Percentiles rank a stretch among this genome's conserved stretches.
Conservation (phyloP, 163 green algal species). For the Volvox carteri region DNA sequence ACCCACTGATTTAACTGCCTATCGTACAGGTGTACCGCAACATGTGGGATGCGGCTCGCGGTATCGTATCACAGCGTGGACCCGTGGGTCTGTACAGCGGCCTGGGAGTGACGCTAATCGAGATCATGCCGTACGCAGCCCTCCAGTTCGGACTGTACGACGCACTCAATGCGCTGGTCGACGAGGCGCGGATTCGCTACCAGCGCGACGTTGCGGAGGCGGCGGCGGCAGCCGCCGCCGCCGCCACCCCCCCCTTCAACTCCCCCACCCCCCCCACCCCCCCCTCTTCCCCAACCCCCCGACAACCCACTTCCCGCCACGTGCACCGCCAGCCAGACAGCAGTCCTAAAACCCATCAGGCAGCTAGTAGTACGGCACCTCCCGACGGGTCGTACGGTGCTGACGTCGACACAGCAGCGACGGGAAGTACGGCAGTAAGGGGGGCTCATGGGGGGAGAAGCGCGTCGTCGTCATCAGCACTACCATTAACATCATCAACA, state of each 20-base stretch:
- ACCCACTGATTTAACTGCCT: no score
- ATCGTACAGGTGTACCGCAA: constrained; percentile 91
- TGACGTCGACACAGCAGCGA: no score
- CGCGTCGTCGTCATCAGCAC: no score
- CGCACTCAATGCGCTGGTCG: constrained; percentile 51
- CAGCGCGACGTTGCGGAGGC: constrained; percentile 19
- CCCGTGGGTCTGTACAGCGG: constrained; percentile 92
- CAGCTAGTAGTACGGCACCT: no score
- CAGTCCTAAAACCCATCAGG: no score
- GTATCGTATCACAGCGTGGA: constrained; percentile 82
- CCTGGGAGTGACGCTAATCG: constrained; percentile 93
- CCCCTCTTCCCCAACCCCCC: not conserved
- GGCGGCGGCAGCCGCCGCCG: constrained; percentile 5
- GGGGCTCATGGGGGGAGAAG: no score
- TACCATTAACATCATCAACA: no score
- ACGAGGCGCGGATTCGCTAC: not conserved
- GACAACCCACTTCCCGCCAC: no score
- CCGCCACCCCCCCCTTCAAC: not conserved
- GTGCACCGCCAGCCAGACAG: no score
- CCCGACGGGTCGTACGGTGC: no score
- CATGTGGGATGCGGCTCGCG: constrained; percentile 84
- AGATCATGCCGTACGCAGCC: constrained; percentile 98
- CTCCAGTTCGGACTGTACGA: constrained; percentile 86
- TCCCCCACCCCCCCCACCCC: not conserved
- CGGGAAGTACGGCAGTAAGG: no score